phyloP scores from a whole-genome alignment of 139 green algal genomes.

The Micractinium conductrix region DNA sequence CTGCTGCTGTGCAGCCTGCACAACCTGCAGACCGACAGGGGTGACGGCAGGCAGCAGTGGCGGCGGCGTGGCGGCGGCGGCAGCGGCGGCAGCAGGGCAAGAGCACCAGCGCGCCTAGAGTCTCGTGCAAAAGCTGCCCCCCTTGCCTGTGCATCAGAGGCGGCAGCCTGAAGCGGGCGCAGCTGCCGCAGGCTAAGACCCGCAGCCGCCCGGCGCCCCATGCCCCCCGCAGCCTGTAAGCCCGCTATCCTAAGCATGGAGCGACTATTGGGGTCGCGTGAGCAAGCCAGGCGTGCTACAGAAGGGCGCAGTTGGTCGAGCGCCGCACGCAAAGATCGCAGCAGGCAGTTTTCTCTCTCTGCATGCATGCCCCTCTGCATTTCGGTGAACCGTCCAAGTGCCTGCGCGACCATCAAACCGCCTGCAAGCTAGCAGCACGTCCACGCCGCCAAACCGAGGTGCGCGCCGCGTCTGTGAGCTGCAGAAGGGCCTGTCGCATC shows the following conservation, averaged over 20 bases:
- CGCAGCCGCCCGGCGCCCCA: conserved; percentile 11
- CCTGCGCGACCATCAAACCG: too few relatives aligned
- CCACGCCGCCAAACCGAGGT: too few relatives aligned
- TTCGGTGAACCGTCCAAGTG: too few relatives aligned
- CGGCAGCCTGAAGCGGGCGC: not conserved
- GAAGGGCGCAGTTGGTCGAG: too few relatives aligned
- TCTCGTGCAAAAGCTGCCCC: not conserved
- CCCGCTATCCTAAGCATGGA: not conserved
- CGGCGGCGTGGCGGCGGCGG: not conserved
- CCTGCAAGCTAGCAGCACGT: too few relatives aligned
- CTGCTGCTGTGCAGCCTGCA: not conserved
- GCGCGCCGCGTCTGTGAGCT: too few relatives aligned
- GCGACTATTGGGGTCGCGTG: too few relatives aligned
- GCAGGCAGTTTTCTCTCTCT: too few relatives aligned
- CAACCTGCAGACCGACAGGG: not conserved
- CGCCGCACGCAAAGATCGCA: too few relatives aligned
- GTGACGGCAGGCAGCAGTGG: not conserved
- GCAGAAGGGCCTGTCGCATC: too few relatives aligned
- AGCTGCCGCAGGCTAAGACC: not conserved
- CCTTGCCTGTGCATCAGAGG: not conserved
- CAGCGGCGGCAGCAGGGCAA: not conserved
- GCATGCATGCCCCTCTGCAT: too few relatives aligned
- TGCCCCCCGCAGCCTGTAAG: not conserved
- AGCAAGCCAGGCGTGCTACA: too few relatives aligned
- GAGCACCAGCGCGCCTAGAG: not conserved